phyloP scores from a whole-genome alignment of 2,329 filamentous ascomycete species.

The Alternaria sp. region DNA sequence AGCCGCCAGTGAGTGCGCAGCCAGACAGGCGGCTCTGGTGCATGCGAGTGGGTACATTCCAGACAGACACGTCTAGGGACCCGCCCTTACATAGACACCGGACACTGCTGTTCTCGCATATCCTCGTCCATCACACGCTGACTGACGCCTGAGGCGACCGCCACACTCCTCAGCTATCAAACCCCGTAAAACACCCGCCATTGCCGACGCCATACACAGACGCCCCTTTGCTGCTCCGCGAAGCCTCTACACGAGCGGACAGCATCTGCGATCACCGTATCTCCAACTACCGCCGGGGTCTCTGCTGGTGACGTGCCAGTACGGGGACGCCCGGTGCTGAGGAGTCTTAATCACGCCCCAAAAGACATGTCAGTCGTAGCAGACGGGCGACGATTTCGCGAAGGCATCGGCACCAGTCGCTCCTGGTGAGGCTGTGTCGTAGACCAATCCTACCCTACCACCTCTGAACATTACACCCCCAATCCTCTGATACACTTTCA shows the following conservation, averaged over 20 bases:
- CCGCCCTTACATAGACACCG: conserved; percentile 23
- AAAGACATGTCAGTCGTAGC: conserved; percentile 51
- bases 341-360: conserved; percentile 14
- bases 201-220: neutral
- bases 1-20: conserved; percentile 6
- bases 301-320: conserved; percentile 40
- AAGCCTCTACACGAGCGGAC: neutral
- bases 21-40: conserved; percentile 21
- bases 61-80: conserved; percentile 12
- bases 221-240: neutral
- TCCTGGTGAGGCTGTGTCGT: conserved; percentile 47
- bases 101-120: conserved; percentile 9
- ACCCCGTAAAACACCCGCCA: conserved; percentile 13
- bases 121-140: conserved; percentile 12
- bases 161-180: conserved; percentile 8
- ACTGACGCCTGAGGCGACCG: conserved; percentile 17
- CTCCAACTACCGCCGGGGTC: conserved; percentile 31
- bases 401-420: conserved; percentile 54
- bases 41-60: conserved; percentile 25
- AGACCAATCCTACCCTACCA: conserved; percentile 2
- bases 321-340: conserved; percentile 29
- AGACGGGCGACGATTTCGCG: conserved; percentile 51
- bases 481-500: neutral
- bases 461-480: neutral
- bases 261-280: conserved; percentile 7